Evolutionary conservation across 805 yeast genomes (phyloP).

Genomic region (Yamadazyma philogaea): DNA sequence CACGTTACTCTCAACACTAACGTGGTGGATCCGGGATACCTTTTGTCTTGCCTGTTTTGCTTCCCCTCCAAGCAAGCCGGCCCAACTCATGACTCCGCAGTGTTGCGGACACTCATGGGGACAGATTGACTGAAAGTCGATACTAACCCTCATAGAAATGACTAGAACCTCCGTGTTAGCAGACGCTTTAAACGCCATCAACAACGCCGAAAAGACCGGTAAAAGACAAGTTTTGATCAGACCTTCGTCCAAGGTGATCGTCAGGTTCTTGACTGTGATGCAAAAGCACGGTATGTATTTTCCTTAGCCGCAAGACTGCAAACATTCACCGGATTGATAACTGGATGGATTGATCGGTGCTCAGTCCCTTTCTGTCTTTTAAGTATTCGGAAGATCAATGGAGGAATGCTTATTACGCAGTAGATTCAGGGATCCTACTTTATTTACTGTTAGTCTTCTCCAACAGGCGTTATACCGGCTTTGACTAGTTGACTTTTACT

Average conservation of each 20-base stretch:
- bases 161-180: constrained; percentile 98
- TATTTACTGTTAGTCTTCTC: constrained; percentile 60
- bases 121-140: constrained; percentile 2
- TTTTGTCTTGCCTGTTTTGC: neutral
- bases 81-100: constrained; percentile 29
- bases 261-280: constrained; percentile 94
- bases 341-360: constrained; percentile 92
- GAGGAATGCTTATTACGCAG: constrained; percentile 70
- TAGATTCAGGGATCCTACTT: constrained; percentile 21
- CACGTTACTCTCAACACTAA: neutral
- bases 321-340: constrained; percentile 81
- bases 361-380: constrained; percentile 95
- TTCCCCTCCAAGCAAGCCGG: no score
- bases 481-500: constrained; percentile 18
- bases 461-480: constrained; percentile 17
- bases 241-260: constrained; percentile 97
- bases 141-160: constrained; percentile 50
- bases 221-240: constrained; percentile 97
- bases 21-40: constrained; percentile 6
- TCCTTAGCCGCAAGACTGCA: neutral
- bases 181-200: constrained; percentile 96
- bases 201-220: constrained; percentile 99
- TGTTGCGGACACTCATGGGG: constrained; percentile 40
- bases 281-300: constrained; percentile 69
- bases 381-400: constrained; percentile 85